phyloP scores from a whole-genome alignment of 179 eudicot genomes.

The Spergularia azorica region DNA sequence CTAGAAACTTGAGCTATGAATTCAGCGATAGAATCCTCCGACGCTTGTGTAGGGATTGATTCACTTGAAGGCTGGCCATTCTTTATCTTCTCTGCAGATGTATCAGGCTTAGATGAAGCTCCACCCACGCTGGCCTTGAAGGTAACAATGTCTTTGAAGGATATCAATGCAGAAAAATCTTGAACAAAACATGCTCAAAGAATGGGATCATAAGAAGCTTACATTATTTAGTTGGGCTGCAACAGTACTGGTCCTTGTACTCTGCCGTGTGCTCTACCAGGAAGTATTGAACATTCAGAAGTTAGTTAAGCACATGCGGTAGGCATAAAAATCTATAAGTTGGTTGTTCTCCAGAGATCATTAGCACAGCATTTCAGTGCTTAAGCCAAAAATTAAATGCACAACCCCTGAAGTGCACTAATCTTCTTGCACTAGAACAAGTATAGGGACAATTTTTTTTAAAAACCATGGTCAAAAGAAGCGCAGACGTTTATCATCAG shows the following conservation, averaged over 20 bases:
- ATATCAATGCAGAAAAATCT: constrained; percentile 32
- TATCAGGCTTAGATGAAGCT: constrained; percentile 36
- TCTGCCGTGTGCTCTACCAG: constrained; percentile 34
- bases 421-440: not conserved
- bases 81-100: constrained; percentile 32
- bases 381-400: no score
- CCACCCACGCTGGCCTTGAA: constrained; percentile 57
- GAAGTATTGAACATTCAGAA: constrained; percentile 10
- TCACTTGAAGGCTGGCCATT: constrained; percentile 45
- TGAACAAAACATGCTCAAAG: constrained; percentile 26
- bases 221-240: constrained; percentile 62
- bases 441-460: not conserved
- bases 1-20: constrained; percentile 78
- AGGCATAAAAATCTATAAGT: not conserved
- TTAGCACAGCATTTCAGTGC: not conserved
- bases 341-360: not conserved
- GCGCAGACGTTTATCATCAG: not conserved
- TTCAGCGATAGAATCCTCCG: constrained; percentile 70
- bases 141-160: constrained; percentile 34
- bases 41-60: constrained; percentile 35
- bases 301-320: not conserved
- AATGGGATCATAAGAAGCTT: constrained; percentile 29
- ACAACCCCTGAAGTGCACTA: not conserved
- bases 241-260: constrained; percentile 34
- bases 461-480: not conserved